Evolutionary conservation across 2,329 filamentous ascomycete species (phyloP), one percentile per base, ranked within the genome.

Genomic region (Alternaria incomplexa): DNA sequence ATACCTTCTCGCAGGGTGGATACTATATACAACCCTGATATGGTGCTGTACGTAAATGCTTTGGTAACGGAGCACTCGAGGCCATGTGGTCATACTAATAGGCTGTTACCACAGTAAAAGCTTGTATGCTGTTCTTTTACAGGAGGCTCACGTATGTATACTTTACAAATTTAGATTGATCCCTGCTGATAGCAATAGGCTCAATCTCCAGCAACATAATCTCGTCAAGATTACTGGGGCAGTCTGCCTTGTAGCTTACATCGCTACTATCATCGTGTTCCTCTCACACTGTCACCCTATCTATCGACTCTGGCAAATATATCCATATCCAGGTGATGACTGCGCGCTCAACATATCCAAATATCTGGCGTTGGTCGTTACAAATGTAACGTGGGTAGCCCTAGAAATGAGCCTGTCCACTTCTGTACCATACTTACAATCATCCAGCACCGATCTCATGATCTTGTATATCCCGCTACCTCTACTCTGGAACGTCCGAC

Each of bases 51-150:
- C 46, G 62, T 64, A 40, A 51, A 32, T 52, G n/a, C 46, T 11
- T 22, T 44, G 26, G 3, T 53, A 45, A 8, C 17, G 15, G 5
- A 13, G 25, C n/a, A 32, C n/a, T n/a, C 23, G 23, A 22, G 13
- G 13, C 36, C 20, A 36, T n/a, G 36, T 12, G 6, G 20, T 1
- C 15, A 20, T 28, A 20, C 43, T 60, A 48, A 60, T n/a, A 25
- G 20, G n/a, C 26, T 9, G 17, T 26, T 11, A 36, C 30, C 25
- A 10, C 20, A 64, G 62, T 65, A 20, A 65, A 65, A 51, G 63
- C 48, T 44, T 63, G 63, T 47, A 65, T 65, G 63, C 51, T 65
- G 6, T 65, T 62, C 47, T 65, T 64, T 50, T 61, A 63, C 30
- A 52, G 48, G n/a, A 52, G 62, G 46, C 43, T 61, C 25, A 65